phyloP scores from a whole-genome alignment of 495 filamentous ascomycete genomes.

The Jackrogersella multiformis region DNA sequence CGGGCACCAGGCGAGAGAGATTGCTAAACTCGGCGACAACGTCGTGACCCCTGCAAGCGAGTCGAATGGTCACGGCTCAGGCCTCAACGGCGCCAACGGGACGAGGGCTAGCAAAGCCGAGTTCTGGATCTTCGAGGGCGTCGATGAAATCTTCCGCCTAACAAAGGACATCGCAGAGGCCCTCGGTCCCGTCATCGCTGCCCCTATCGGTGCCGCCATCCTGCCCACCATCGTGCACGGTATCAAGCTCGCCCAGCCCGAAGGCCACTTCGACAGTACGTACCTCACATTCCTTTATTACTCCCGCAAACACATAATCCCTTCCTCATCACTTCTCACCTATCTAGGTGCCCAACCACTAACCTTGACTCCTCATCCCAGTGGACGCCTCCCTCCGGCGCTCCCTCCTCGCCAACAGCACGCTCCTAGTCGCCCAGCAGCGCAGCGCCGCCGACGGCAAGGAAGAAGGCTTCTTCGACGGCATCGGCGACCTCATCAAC shows the following conservation, averaged over 20 bases:
- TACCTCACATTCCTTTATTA: not conserved
- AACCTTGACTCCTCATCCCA: not conserved
- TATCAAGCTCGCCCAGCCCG: slow-evolving; percentile 5
- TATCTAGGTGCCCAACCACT: too few relatives aligned
- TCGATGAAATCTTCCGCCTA: slow-evolving; percentile 15
- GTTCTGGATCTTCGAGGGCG: slow-evolving; percentile 24
- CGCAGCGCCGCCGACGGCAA: not conserved
- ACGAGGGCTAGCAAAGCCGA: slow-evolving; percentile 1
- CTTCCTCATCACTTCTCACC: not conserved
- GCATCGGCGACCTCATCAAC: not conserved
- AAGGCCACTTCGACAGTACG: not conserved
- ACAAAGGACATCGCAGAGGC: slow-evolving; percentile 7
- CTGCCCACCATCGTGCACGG: slow-evolving; percentile 3
- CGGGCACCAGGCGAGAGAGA: slow-evolving; percentile 4
- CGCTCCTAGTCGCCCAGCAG: slow-evolving; percentile 1
- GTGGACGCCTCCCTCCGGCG: slow-evolving; percentile 1
- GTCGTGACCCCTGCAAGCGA: not conserved
- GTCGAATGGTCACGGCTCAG: too few relatives aligned
- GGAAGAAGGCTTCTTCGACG: not conserved
- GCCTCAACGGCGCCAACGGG: not conserved
- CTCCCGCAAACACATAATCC: too few relatives aligned
- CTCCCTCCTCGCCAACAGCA: not conserved
- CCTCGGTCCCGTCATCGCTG: slow-evolving; percentile 11
- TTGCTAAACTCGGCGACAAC: slow-evolving; percentile 18
- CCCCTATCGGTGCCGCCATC: not conserved